A percentile compares a stretch with the other conserved stretches of the same genome.
Evolutionary conservation across 768 basidiomycete genomes (phyloP).

Genomic region (Gloeopeniophorella convolvens): DNA sequence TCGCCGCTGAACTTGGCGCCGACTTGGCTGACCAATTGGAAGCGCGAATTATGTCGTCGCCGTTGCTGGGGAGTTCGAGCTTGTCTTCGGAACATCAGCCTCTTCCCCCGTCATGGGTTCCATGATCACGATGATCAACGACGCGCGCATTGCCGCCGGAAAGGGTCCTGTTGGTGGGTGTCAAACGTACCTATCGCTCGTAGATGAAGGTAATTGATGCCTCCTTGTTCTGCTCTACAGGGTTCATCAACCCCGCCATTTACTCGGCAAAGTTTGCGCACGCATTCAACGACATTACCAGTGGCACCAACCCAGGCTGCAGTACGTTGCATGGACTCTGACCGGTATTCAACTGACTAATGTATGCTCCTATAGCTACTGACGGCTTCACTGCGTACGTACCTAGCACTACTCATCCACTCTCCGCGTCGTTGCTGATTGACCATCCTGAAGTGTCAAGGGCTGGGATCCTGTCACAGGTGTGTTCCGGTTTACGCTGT

Average conservation of each 20-base stretch:
- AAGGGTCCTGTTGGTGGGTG: conserved; percentile 29
- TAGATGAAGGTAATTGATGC: not conserved
- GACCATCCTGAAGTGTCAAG: conserved; percentile 9
- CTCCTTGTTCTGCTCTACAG: not conserved
- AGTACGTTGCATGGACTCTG: conserved; percentile 3
- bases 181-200: not conserved
- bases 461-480: conserved; percentile 27
- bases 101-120: conserved; percentile 32
- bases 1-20: not conserved
- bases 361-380: conserved; percentile 10
- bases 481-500: not conserved
- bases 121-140: conserved; percentile 33
- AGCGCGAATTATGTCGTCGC: conserved; percentile 30
- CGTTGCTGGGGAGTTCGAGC: conserved; percentile 27
- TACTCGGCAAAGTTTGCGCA: conserved; percentile 19
- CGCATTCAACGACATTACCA: conserved; percentile 26
- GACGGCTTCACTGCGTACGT: conserved; percentile 24
- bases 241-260: conserved; percentile 54
- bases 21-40: not conserved
- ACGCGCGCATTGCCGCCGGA: conserved; percentile 31
- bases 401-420: not conserved
- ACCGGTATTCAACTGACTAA: not conserved
- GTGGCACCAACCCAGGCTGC: conserved; percentile 23
- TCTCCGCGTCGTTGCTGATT: not conserved
- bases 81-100: conserved; percentile 32